Evolutionary conservation across 2,329 filamentous ascomycete genomes (phyloP), one percentile per base, ranked within the genome.

Genomic region (Hypocreales sp.): DNA sequence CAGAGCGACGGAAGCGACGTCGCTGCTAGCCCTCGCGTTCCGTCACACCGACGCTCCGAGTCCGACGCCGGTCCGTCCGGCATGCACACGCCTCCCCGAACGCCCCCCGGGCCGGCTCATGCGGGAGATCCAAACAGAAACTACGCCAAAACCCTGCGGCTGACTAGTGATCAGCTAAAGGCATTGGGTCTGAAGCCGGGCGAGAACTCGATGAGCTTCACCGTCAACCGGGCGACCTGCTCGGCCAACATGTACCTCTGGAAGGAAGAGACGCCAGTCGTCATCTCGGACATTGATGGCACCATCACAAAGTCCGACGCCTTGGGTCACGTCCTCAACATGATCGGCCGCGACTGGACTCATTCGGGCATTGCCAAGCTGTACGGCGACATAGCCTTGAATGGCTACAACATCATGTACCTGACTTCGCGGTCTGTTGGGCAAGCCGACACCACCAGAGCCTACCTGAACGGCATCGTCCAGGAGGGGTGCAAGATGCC

Each of bases 321-420:
- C 11, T 61, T 93, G 10, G 90, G 90, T 10, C 90, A 98, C 45
- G 82, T 98, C 23, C 56, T 95, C 29, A 95, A 87, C 58, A 90
- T 90, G 72, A 87, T 98, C 38, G 90, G 90, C 22, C 77, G 90
- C 25, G 90, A 98, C 53, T 98, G 90, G 90, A 98, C 90, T 4
- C 90, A 98, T 50, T 70, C 84, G 11, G 90, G 90, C 20, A 87
- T 98, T 15, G 92, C 90, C 14, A 98, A 98, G 56, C 66, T 98
- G 7, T 98, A 95, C 55, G 90, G 80, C 26, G 92, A 98, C 40
- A 98, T 98, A 40, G 74, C 76, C 1, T 75, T 79, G 41, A 98
- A 98, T 44, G 90, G 90, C 6, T 98, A 95, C 63, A 95, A 98
- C 51, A 92, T 98, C 46, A 84, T 98, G 69, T 98, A 98, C 48